Evolutionary conservation across 2,329 filamentous ascomycete genomes (phyloP), one percentile per base, ranked within the genome.

Genomic region (Diaporthe helianthi): DNA sequence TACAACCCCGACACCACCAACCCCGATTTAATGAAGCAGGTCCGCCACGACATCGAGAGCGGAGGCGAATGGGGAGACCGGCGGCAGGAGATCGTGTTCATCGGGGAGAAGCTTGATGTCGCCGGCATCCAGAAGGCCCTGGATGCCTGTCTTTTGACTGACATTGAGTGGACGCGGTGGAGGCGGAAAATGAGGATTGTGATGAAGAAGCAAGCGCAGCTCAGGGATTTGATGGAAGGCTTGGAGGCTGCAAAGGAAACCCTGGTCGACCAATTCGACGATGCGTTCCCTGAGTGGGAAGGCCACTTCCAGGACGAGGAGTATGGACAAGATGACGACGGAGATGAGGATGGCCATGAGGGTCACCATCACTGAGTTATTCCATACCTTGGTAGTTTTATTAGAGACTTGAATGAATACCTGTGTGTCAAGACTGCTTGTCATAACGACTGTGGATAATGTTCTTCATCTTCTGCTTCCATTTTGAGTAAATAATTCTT

Each of bases 51-150:
- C 72, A 83, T 87, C 26, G 75, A 80, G 8, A 83, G 85, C 31
- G 85, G 85, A 6, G 87, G 86, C 0, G 83, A 87, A 69, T 93
- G 90, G 89, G 90, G 89, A 0, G 91, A 93, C 73, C 83, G 90
- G 1, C 82, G 90, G 2, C 90, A 93, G 76, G 91, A 93, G 76
- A 76, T 93, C 8, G 91, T 93, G 3, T 91, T 93, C 71, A 93
- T 93, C 69, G 91, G 91, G 0, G 89, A 92, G 77, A 83, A 83
- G 6, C 81, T 93, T 9, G 83, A 92, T 61, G 75, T 82, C 1
- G 75, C 76, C 6, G 83, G 80, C 0, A 79, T 93, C 19, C 85
- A 83, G 29, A 78, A 77, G 5, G 76, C 84, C 41, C 76, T 93
- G 4, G 87, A 93, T 73, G 78, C 76, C 2, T 92, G 90, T 73